These are phyloP conservation scores for Cyberlindnera misumaiensis DNA, from an alignment of 805 yeast species.

Conservation along the genomic window DNA sequence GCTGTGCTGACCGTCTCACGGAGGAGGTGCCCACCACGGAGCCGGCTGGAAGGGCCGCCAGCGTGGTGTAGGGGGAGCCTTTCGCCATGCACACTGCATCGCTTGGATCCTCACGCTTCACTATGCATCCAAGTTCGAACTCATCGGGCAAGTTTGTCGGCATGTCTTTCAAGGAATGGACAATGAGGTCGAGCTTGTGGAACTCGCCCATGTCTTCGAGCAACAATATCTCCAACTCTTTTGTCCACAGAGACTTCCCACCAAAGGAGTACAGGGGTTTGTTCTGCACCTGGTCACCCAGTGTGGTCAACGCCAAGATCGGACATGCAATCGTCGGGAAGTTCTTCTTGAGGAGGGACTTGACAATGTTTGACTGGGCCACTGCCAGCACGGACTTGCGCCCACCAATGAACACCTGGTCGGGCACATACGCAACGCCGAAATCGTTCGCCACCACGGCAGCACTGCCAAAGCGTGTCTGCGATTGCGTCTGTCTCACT, in stretches of 20 bases:
- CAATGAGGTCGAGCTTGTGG: slow-evolving; percentile 78
- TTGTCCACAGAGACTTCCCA: slow-evolving; percentile 95
- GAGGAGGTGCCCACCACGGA: slow-evolving; percentile 92
- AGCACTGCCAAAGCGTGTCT: slow-evolving; percentile 1
- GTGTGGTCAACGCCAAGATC: slow-evolving; percentile 71
- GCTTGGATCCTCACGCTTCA: slow-evolving; percentile 85
- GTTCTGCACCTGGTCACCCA: slow-evolving; percentile 84
- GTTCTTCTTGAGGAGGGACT: slow-evolving; percentile 44
- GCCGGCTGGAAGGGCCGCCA: slow-evolving; percentile 77
- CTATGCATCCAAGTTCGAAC: slow-evolving; percentile 81
- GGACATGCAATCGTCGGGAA: slow-evolving; percentile 69
- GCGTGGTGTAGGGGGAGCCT: slow-evolving; percentile 53
- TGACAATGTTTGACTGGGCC: slow-evolving; percentile 73
- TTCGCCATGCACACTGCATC: slow-evolving; percentile 80
- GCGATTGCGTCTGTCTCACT: slow-evolving; percentile 1
- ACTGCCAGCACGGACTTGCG: slow-evolving; percentile 86
- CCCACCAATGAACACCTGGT: slow-evolving; percentile 61
- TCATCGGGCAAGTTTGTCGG: slow-evolving; percentile 90
- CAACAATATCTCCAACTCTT: slow-evolving; percentile 79
- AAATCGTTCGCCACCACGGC: slow-evolving; percentile 3
- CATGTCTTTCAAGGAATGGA: slow-evolving; percentile 88
- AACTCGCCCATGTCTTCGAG: slow-evolving; percentile 53
- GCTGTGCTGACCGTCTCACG: slow-evolving; percentile 87
- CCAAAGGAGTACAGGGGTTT: slow-evolving; percentile 92
- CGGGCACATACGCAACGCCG: slow-evolving; percentile 20